A percentile compares a stretch with the other conserved stretches of the same genome.
These are phyloP conservation scores for Telopea speciosissima DNA, from an alignment of 177 flowering plant species.

Conservation along the genomic window DNA sequence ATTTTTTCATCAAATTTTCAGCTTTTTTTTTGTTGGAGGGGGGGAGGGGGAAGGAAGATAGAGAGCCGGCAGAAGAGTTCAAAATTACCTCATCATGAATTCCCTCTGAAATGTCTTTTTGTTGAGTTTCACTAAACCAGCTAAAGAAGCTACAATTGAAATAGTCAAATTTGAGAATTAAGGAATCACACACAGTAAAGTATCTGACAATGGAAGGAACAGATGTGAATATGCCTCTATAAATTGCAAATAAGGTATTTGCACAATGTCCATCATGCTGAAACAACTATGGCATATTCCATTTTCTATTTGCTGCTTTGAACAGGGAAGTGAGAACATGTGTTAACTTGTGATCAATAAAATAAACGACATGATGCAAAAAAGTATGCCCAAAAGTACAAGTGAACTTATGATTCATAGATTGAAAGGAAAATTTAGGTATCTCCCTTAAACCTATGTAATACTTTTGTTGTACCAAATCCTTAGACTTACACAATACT, in stretches of 20 bases:
- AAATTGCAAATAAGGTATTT: neutral
- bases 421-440: too few relatives aligned
- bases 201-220: neutral
- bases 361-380: too few relatives aligned
- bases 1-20: too few relatives aligned
- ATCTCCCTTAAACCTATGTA: too few relatives aligned
- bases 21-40: too few relatives aligned
- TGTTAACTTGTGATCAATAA: too few relatives aligned
- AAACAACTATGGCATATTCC: neutral
- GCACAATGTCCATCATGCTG: neutral
- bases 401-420: too few relatives aligned
- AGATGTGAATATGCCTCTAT: neutral
- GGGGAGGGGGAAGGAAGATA: neutral
- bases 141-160: constrained; percentile 69
- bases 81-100: constrained; percentile 73
- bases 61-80: neutral
- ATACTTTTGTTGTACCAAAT: too few relatives aligned
- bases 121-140: constrained; percentile 68
- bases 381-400: too few relatives aligned
- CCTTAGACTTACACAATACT: too few relatives aligned
- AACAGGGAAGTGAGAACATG: too few relatives aligned
- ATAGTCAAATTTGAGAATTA: neutral
- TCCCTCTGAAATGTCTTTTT: constrained; percentile 47
- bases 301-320: too few relatives aligned
- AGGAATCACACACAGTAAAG: neutral